phyloP scores from a whole-genome alignment of 108 stramenopile genomes.

The Pinguiococcus pyrenoidosus region DNA sequence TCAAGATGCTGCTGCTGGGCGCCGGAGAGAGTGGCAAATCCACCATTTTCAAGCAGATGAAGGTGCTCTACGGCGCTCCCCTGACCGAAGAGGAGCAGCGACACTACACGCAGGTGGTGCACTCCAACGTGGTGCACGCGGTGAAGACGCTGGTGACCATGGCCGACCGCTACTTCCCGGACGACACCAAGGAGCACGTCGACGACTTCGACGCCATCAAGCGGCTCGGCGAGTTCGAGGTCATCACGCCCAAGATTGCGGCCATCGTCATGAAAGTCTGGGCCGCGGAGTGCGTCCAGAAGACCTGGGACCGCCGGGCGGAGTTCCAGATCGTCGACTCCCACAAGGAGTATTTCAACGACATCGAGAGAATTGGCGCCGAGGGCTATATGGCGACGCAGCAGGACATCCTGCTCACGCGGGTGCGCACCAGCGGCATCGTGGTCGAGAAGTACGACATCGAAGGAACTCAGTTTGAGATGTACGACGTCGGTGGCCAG shows the following conservation, averaged over 20 bases:
- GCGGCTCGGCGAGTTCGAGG: not conserved
- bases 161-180: not conserved
- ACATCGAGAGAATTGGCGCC: conserved; percentile 50
- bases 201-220: not conserved
- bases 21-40: conserved; percentile 20
- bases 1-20: conserved; percentile 26
- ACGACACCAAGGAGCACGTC: not conserved
- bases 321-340: conserved; percentile 61
- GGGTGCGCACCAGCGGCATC: conserved; percentile 40
- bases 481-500: conserved; percentile 66
- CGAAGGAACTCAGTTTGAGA: conserved; percentile 66
- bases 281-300: conserved; percentile 39
- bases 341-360: conserved; percentile 56
- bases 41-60: conserved; percentile 23
- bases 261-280: not conserved
- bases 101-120: conserved; percentile 24
- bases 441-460: conserved; percentile 41
- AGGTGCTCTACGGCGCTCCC: conserved; percentile 20
- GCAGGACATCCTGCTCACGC: conserved; percentile 38
- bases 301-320: conserved; percentile 53
- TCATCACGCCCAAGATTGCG: not conserved
- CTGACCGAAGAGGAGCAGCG: conserved; percentile 18
- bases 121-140: conserved; percentile 31
- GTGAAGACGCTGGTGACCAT: conserved; percentile 23
- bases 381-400: conserved; percentile 39